These are phyloP conservation scores for Hygrophorus russula DNA, from an alignment of 768 basidiomycete species.

Conservation along the genomic window DNA sequence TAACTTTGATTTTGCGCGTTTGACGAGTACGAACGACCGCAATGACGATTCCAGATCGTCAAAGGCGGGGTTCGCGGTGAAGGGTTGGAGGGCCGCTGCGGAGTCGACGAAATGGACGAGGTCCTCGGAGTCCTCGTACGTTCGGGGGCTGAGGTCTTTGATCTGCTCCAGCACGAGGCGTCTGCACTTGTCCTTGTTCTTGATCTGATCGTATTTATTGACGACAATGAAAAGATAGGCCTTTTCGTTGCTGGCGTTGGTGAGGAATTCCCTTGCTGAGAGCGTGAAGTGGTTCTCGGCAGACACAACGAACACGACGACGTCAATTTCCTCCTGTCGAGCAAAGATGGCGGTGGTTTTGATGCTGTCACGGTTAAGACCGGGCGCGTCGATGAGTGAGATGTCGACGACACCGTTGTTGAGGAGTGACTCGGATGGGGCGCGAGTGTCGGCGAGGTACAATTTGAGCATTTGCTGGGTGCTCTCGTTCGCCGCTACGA, in stretches of 20 bases:
- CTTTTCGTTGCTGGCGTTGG: conserved; percentile 91
- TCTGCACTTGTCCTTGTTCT: conserved; percentile 89
- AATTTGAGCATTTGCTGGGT: conserved; percentile 73
- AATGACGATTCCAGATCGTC: conserved; percentile 82
- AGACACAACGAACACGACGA: conserved; percentile 94
- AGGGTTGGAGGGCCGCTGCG: conserved; percentile 57
- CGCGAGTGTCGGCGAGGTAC: conserved; percentile 76
- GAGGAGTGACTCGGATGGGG: conserved; percentile 72
- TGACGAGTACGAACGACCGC: conserved; percentile 90
- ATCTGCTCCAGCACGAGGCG: conserved; percentile 88
- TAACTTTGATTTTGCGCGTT: conserved; percentile 93
- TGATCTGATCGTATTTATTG: conserved; percentile 94
- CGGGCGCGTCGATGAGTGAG: conserved; percentile 96
- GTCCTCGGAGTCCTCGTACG: conserved; percentile 83
- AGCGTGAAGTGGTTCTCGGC: conserved; percentile 98
- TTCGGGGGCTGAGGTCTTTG: conserved; percentile 82
- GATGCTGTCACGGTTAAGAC: conserved; percentile 88
- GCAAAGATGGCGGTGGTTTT: conserved; percentile 94
- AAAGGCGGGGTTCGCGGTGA: conserved; percentile 58
- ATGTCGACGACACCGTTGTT: conserved; percentile 96
- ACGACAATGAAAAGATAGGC: conserved; percentile 97
- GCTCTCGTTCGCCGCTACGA: conserved; percentile 68
- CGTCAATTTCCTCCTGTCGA: conserved; percentile 96
- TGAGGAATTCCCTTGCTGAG: conserved; percentile 89
- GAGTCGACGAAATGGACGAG: conserved; percentile 99